phyloP scores from a whole-genome alignment of 768 basidiomycete species.

The Lactarius indigo region DNA sequence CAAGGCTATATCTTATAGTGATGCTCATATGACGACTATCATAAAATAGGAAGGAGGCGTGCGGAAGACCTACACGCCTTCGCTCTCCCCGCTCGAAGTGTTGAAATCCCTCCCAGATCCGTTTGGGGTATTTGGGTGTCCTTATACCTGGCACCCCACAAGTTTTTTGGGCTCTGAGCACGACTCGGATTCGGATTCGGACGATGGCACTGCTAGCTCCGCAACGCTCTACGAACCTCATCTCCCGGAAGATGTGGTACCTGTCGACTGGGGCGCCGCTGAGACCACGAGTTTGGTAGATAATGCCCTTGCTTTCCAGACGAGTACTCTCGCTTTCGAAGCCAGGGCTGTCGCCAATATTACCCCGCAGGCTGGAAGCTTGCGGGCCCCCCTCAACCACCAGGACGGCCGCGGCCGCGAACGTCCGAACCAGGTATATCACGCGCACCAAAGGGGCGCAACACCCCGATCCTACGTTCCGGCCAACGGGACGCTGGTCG shows the following conservation, averaged over 20 bases:
- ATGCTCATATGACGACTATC: background rate
- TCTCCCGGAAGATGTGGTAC: background rate
- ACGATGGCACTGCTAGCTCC: background rate
- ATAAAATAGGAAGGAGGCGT: background rate
- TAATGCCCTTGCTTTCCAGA: background rate
- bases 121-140: background rate
- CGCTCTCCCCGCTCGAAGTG: background rate
- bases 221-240: too few species aligned
- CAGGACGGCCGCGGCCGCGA: slow-evolving; percentile 6
- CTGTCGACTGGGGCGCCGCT: background rate
- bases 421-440: background rate
- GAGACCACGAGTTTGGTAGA: background rate
- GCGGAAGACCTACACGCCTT: background rate
- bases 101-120: background rate
- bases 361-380: background rate
- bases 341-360: background rate
- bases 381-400: slow-evolving; percentile 12
- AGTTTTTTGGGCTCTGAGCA: slow-evolving; percentile 1
- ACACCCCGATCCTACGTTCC: background rate
- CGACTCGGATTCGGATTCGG: slow-evolving; percentile 1
- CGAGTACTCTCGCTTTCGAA: background rate
- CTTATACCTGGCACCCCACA: background rate
- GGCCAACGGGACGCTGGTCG: background rate
- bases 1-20: background rate
- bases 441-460: background rate